A percentile compares a stretch with the other conserved stretches of the same genome.
Evolutionary conservation across 345 rosid species (phyloP).

Genomic region (Brassica cretica): DNA sequence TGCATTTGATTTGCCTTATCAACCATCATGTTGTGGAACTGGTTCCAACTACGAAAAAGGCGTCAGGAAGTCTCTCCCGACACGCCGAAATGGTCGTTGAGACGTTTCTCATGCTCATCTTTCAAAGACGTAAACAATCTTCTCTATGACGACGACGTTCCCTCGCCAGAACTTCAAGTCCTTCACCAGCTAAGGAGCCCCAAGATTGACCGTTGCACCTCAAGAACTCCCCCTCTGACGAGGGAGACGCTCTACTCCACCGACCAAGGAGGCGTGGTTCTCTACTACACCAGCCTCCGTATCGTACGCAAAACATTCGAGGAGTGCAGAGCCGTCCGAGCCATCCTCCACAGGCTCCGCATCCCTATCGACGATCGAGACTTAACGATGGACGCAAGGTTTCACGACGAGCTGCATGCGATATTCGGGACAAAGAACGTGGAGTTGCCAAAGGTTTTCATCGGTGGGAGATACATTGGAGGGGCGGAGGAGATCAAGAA

Average conservation of each 20-base stretch:
- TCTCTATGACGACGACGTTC: constrained; percentile 20
- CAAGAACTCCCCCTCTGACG: constrained; percentile 25
- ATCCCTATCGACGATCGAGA: constrained; percentile 77
- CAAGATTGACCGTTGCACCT: constrained; percentile 30
- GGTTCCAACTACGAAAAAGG: constrained; percentile 39
- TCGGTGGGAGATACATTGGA: constrained; percentile 51
- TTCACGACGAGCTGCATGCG: constrained; percentile 54
- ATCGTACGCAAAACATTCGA: constrained; percentile 73
- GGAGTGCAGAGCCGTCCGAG: constrained; percentile 60
- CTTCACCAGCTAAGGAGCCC: constrained; percentile 67
- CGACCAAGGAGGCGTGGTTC: constrained; percentile 47
- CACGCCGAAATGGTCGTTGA: constrained; percentile 21
- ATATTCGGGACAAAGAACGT: constrained; percentile 40
- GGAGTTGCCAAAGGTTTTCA: constrained; percentile 50
- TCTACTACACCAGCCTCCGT: constrained; percentile 81
- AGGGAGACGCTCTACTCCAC: constrained; percentile 19
- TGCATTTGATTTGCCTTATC: background rate
- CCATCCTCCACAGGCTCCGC: constrained; percentile 56
- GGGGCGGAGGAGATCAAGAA: constrained; percentile 51
- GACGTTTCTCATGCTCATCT: constrained; percentile 51
- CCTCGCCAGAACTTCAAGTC: constrained; percentile 36
- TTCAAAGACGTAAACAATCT: constrained; percentile 55
- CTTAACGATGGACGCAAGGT: constrained; percentile 63
- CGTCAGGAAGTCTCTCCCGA: constrained; percentile 10
- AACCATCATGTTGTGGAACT: constrained; percentile 49